Conservation (phyloP, 352 stramenopile species). For the Phytopythium chamaehyphon region DNA sequence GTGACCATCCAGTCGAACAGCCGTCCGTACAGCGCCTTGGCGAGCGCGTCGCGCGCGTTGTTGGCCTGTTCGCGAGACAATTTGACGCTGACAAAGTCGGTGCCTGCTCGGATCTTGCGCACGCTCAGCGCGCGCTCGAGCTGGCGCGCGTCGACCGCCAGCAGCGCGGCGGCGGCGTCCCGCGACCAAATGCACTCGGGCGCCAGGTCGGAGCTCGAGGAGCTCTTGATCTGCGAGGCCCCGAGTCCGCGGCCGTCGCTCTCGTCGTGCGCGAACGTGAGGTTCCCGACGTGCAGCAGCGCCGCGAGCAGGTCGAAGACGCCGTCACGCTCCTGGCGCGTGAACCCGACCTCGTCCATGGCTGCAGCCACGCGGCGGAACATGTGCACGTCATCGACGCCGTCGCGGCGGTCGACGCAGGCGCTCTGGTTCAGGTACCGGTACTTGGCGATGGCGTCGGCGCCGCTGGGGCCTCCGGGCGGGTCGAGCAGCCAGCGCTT, state of each 20-base stretch:
- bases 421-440: constrained; percentile 85
- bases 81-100: constrained; percentile 84
- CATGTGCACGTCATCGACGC: constrained; percentile 70
- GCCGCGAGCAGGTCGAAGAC: constrained; percentile 83
- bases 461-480: constrained; percentile 35
- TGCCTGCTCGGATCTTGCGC: constrained; percentile 74
- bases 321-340: constrained; percentile 55
- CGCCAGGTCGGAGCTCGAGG: constrained; percentile 40
- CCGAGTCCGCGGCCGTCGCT: constrained; percentile 38
- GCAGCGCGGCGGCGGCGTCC: constrained; percentile 60
- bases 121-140: constrained; percentile 73
- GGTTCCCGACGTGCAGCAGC: constrained; percentile 88
- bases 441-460: constrained; percentile 31
- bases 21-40: constrained; percentile 84
- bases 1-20: constrained; percentile 90
- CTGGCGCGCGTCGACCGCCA: constrained; percentile 66
- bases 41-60: constrained; percentile 76
- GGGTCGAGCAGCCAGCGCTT: constrained; percentile 62
- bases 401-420: constrained; percentile 77
- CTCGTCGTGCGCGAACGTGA: constrained; percentile 82
- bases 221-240: constrained; percentile 25
- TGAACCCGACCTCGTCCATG: constrained; percentile 85
- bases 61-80: constrained; percentile 79
- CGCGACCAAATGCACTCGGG: constrained; percentile 66
- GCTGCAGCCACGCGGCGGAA: constrained; percentile 77